These are phyloP conservation scores for Penicillium brasilianum DNA, from an alignment of 2,329 filamentous ascomycete species.

Conservation along the genomic window DNA sequence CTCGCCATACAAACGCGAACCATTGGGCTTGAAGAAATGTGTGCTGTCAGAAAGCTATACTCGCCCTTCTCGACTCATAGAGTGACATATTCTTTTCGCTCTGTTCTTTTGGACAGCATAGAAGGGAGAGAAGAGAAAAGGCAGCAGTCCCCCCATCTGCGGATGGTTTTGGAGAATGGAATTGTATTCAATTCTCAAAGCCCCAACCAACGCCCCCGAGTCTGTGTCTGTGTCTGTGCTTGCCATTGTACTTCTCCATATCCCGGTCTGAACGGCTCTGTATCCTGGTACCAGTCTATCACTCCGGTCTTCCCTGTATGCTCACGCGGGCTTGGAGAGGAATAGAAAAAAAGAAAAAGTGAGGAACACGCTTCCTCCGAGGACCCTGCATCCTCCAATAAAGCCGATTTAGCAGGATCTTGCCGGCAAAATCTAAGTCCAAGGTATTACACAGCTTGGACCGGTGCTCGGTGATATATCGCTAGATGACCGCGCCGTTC, in stretches of 20 bases:
- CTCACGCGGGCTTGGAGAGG: slow-evolving; percentile 12
- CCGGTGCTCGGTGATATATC: slow-evolving; percentile 24
- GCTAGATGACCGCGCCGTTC: not conserved
- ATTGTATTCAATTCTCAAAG: not conserved
- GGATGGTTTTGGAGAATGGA: not conserved
- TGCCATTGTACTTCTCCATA: not conserved
- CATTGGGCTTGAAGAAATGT: slow-evolving; percentile 8
- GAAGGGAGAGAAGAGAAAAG: not conserved
- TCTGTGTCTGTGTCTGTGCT: slow-evolving; percentile 2
- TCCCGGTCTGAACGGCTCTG: not conserved
- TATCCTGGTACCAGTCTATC: slow-evolving; percentile 2
- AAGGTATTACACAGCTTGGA: slow-evolving; percentile 25
- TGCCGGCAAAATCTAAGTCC: slow-evolving; percentile 9
- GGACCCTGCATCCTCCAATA: slow-evolving; percentile 23
- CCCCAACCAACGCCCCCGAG: not conserved
- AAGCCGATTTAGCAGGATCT: slow-evolving; percentile 10
- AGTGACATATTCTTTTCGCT: not conserved
- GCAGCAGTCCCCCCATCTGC: not conserved
- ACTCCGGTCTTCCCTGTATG: slow-evolving; percentile 9
- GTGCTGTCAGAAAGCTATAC: not conserved
- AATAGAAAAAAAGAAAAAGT: not conserved
- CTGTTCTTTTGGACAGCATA: not conserved
- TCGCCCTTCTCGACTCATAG: not conserved
- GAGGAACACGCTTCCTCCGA: slow-evolving; percentile 14
- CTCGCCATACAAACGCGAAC: slow-evolving; percentile 24